A percentile compares a stretch with the other conserved stretches of the same genome.
Evolutionary conservation across 179 eudicot species (phyloP).

Genomic region (Silene noctiflora): DNA sequence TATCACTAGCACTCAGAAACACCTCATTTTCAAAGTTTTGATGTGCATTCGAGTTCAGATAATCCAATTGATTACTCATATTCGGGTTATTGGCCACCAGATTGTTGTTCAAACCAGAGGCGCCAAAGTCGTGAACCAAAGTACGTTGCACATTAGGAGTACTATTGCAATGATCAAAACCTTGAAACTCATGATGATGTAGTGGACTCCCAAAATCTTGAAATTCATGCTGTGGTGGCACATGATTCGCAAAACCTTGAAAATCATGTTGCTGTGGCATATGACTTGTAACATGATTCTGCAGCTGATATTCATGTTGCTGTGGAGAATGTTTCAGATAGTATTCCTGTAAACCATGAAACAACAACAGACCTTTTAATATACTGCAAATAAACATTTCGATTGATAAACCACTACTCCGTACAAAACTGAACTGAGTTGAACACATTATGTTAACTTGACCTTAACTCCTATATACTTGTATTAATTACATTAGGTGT

Average conservation of each 20-base stretch:
- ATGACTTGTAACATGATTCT: slow-evolving; percentile 9
- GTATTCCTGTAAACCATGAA: slow-evolving; percentile 20
- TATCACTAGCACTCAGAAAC: slow-evolving; percentile 41
- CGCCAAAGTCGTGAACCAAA: slow-evolving; percentile 26
- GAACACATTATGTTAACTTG: background rate
- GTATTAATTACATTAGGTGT: background rate
- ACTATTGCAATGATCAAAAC: slow-evolving; percentile 47
- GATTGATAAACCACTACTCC: too few relatives aligned
- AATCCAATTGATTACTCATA: slow-evolving; percentile 43
- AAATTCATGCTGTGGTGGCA: slow-evolving; percentile 27
- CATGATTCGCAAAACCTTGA: slow-evolving; percentile 17
- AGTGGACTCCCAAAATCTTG: slow-evolving; percentile 34
- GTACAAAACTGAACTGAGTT: background rate
- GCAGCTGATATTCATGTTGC: slow-evolving; percentile 18
- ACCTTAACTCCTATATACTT: background rate
- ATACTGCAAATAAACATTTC: background rate
- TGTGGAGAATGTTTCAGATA: slow-evolving; percentile 17
- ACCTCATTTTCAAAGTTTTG: slow-evolving; percentile 45
- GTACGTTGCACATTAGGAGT: slow-evolving; percentile 28
- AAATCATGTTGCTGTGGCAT: slow-evolving; percentile 20
- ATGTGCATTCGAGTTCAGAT: slow-evolving; percentile 42
- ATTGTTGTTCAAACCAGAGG: slow-evolving; percentile 36
- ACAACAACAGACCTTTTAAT: background rate
- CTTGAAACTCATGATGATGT: slow-evolving; percentile 31
- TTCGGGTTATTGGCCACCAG: slow-evolving; percentile 38